A percentile compares a stretch with the other conserved stretches of the same genome.
Evolutionary conservation across 257 asterid genomes (phyloP).

Genomic region (Solanum okadae): DNA sequence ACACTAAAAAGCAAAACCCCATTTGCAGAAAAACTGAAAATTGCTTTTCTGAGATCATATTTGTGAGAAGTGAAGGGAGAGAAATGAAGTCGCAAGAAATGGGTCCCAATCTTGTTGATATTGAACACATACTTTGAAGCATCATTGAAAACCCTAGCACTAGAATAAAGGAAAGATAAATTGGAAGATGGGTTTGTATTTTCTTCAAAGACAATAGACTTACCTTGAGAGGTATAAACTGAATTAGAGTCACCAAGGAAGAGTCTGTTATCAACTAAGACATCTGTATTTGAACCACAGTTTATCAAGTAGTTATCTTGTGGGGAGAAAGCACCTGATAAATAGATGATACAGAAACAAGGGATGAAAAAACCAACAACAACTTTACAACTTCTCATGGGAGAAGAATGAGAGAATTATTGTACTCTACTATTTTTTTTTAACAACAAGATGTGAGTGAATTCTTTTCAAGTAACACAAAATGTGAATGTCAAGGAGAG

Average conservation of each 20-base stretch:
- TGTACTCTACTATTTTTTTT: neutral
- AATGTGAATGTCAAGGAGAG: neutral
- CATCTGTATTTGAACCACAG: constrained; percentile 50
- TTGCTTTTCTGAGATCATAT: constrained; percentile 32
- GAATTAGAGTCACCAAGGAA: constrained; percentile 52
- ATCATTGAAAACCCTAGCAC: constrained; percentile 57
- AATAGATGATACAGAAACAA: constrained; percentile 1
- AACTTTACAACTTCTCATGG: constrained; percentile 31
- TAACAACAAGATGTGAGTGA: neutral
- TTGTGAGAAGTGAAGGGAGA: constrained; percentile 36
- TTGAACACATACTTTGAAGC: constrained; percentile 29
- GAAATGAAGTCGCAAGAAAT: constrained; percentile 68
- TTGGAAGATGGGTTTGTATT: constrained; percentile 31
- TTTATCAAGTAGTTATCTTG: constrained; percentile 55
- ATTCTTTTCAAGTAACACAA: neutral
- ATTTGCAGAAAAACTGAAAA: constrained; percentile 49
- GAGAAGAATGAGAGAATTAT: neutral
- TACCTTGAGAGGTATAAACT: constrained; percentile 35
- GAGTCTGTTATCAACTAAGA: constrained; percentile 37
- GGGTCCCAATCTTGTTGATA: constrained; percentile 50
- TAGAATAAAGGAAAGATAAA: constrained; percentile 26
- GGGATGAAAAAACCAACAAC: constrained; percentile 18
- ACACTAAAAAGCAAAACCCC: constrained; percentile 29
- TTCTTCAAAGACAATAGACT: constrained; percentile 22
- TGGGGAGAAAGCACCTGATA: constrained; percentile 48